Evolutionary conservation across 2,329 filamentous ascomycete genomes (phyloP).

Genomic region (Biscogniauxia marginata): DNA sequence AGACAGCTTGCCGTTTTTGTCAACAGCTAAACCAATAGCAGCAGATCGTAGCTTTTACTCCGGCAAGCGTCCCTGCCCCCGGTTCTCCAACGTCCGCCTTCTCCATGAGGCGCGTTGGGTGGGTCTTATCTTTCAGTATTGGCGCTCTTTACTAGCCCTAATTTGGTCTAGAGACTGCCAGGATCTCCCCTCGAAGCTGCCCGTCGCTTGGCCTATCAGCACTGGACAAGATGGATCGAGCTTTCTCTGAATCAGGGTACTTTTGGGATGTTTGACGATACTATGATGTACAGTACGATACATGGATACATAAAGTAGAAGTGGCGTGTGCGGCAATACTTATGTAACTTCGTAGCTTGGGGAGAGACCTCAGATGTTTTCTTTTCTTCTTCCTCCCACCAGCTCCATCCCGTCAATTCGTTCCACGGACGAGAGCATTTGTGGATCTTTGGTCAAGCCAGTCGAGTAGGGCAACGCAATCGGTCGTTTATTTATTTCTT

Average conservation of each 20-base stretch:
- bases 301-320: not conserved
- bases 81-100: not conserved
- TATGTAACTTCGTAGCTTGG: not conserved
- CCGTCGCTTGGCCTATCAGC: not conserved
- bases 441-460: constrained; percentile 8
- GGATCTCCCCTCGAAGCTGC: not conserved
- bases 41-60: not conserved
- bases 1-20: not conserved
- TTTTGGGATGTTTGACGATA: not conserved
- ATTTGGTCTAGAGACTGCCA: not conserved
- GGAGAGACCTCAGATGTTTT: constrained; percentile 2
- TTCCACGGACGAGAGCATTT: constrained; percentile 9
- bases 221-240: not conserved
- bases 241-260: not conserved
- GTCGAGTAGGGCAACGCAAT: constrained; percentile 7
- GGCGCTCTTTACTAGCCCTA: not conserved
- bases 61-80: not conserved
- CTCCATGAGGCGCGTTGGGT: not conserved
- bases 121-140: not conserved
- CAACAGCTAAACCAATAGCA: not conserved
- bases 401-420: constrained; percentile 6
- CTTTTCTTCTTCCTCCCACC: constrained; percentile 11
- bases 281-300: not conserved
- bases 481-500: constrained; percentile 5
- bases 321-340: not conserved